A percentile compares a stretch with the other conserved stretches of the same genome.
Evolutionary conservation across 2,329 filamentous ascomycete species (phyloP).

Genomic region (Pseudodiploospora longispora): DNA sequence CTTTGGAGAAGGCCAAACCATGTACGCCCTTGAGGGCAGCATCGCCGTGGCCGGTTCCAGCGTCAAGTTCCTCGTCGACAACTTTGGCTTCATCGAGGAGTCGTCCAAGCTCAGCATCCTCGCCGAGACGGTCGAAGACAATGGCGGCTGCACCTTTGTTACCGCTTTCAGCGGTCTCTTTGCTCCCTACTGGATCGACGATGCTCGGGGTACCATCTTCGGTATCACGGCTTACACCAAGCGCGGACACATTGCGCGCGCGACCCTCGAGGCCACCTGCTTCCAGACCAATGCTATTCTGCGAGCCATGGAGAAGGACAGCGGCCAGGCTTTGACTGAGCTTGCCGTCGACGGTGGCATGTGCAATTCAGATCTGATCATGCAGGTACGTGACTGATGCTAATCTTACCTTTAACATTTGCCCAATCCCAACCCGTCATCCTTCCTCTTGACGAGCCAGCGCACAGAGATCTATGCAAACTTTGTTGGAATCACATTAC

Average conservation of each 20-base stretch:
- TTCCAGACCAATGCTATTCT: conserved; percentile 79
- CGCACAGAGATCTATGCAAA: not conserved
- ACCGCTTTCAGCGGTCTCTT: conserved; percentile 77
- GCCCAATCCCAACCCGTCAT: not conserved
- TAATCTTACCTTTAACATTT: not conserved
- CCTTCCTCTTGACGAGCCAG: no score
- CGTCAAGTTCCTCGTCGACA: conserved; percentile 59
- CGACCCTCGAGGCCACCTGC: conserved; percentile 72
- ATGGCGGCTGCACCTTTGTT: conserved; percentile 68
- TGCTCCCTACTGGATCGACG: conserved; percentile 79
- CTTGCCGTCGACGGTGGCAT: conserved; percentile 80
- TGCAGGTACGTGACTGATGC: conserved; percentile 44
- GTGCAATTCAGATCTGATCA: conserved; percentile 72
- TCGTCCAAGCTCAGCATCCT: conserved; percentile 37
- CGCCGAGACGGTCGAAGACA: conserved; percentile 51
- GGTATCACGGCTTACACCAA: conserved; percentile 72
- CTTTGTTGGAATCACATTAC: not conserved
- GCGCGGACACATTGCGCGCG: conserved; percentile 68
- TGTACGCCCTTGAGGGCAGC: conserved; percentile 70
- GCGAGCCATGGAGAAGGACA: conserved; percentile 73
- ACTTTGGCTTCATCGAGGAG: conserved; percentile 46
- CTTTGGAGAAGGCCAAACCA: conserved; percentile 57
- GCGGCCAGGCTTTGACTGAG: conserved; percentile 61
- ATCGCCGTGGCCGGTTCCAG: conserved; percentile 71
- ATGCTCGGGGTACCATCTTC: conserved; percentile 72